Evolutionary conservation across 148 eudicot genomes (phyloP).

Genomic region (Arbutus unedo): DNA sequence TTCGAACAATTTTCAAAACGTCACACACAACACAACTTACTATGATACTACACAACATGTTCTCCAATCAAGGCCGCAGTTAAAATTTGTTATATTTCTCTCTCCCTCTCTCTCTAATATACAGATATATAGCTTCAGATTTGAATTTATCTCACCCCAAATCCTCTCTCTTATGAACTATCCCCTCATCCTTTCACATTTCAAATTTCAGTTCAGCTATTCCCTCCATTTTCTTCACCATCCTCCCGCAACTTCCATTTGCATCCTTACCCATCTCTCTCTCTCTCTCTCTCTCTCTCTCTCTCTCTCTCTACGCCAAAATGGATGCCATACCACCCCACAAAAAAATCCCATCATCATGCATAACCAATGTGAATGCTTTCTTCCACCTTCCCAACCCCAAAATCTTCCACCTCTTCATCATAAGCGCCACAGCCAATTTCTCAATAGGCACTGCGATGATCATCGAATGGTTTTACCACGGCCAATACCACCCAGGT

Average conservation of each 20-base stretch:
- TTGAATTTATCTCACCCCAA: too few species aligned
- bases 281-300: not conserved
- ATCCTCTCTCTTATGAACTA: not conserved
- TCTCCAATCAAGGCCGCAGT: too few species aligned
- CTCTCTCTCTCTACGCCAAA: not conserved
- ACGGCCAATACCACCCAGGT: slow-evolving; percentile 1
- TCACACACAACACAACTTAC: too few species aligned
- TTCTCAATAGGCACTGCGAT: slow-evolving; percentile 1
- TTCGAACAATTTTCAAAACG: too few species aligned
- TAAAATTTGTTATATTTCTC: too few species aligned
- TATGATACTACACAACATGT: too few species aligned
- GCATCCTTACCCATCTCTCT: not conserved
- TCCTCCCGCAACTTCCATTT: too few species aligned
- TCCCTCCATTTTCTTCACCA: not conserved
- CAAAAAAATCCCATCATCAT: not conserved
- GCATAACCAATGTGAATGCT: not conserved
- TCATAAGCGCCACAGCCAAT: slow-evolving; percentile 13
- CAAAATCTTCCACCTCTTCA: slow-evolving; percentile 8
- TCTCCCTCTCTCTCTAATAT: too few species aligned
- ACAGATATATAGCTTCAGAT: too few species aligned
- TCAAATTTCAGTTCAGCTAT: not conserved
- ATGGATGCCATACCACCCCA: not conserved
- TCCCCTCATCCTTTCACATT: not conserved
- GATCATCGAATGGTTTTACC: slow-evolving; percentile 7
- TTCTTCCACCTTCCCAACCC: slow-evolving; percentile 7